Evolutionary conservation across 768 basidiomycete genomes (phyloP), one percentile per base, ranked within the genome.

Genomic region (Lentinula edodes): DNA sequence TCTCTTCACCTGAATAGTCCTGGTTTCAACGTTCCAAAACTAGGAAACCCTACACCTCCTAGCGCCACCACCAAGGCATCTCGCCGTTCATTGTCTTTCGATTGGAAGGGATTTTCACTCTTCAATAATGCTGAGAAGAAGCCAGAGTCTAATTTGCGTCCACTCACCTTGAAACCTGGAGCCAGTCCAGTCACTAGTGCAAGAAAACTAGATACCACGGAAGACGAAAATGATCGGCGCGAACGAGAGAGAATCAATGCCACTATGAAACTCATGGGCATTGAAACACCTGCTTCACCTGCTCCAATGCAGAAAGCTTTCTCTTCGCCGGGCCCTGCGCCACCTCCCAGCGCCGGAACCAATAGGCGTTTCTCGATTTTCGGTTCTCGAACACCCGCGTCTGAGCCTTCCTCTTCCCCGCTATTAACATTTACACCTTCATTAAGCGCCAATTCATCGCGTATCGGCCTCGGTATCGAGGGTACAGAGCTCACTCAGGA

Each of bases 181-280:
- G 68, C 82, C 46, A 71, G 71, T 56, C 68, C 85, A 6, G 77
- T 86, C 36, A 83, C 83, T 2, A 75, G 81, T 62, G 91, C 84
- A 32, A 83, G 92, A 56, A 93, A 95, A 72, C 74, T 95, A 41
- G 93, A 95, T 62, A 93, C 87, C 1, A 78, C 82, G 43, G 95
- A 98, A 72, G 95, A 98, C 67, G 96, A 98, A 62, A 93, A 98
- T 63, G 95, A 97, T 69, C 80, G 85, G 42, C 83, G 81, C 64
- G 94, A 96, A 73, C 80, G 95, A 60, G 94, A 95, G 71, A 84
- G 94, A 15, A 78, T 98, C 59, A 82, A 89, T 65, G 93, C 93
- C 15, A 93, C 93, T 32, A 91, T 98, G 90, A 92, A 93, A 71
- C 76, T 96, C 34, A 93, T 95, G 89, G 96, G 96, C 5, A 92